Conservation (phyloP, 2,329 filamentous ascomycete genomes). For the Eutypa lata region DNA sequence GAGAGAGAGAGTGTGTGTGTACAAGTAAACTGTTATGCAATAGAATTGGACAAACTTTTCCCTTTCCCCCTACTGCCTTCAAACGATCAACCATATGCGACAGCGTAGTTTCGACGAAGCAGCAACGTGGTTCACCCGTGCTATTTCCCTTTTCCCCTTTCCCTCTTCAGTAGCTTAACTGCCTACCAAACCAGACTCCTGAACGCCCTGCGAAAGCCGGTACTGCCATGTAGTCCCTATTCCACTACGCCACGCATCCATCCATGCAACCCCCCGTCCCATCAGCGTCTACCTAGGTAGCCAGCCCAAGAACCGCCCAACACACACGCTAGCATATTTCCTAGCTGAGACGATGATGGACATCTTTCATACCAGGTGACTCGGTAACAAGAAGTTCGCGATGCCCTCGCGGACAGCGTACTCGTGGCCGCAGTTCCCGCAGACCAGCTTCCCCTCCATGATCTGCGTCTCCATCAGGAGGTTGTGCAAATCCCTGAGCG, state of each 20-base stretch:
- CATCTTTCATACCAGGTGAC: slow-evolving; percentile 81
- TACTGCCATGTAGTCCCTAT: not conserved
- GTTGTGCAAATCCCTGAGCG: slow-evolving; percentile 73
- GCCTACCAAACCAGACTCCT: not conserved
- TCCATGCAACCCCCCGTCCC: not conserved
- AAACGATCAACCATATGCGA: too few species aligned
- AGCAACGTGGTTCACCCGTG: too few species aligned
- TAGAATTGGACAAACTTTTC: not conserved
- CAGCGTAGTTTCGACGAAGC: too few species aligned
- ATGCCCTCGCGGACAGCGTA: slow-evolving; percentile 95
- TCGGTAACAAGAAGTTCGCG: slow-evolving; percentile 91
- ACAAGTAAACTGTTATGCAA: not conserved
- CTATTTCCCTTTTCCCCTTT: too few species aligned
- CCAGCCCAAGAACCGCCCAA: too few species aligned
- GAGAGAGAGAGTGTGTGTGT: not conserved
- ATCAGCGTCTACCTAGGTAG: too few species aligned
- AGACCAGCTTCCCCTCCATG: slow-evolving; percentile 82
- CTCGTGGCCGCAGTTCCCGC: slow-evolving; percentile 87
- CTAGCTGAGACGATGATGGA: too few species aligned
- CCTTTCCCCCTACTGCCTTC: too few species aligned
- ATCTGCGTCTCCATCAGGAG: slow-evolving; percentile 88
- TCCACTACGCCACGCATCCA: too few species aligned
- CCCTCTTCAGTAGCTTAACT: too few species aligned
- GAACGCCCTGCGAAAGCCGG: not conserved
- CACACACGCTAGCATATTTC: too few species aligned